A percentile compares a stretch with the other conserved stretches of the same genome.
Evolutionary conservation across 2,329 filamentous ascomycete species (phyloP).

Genomic region (Aureobasidium sp.): DNA sequence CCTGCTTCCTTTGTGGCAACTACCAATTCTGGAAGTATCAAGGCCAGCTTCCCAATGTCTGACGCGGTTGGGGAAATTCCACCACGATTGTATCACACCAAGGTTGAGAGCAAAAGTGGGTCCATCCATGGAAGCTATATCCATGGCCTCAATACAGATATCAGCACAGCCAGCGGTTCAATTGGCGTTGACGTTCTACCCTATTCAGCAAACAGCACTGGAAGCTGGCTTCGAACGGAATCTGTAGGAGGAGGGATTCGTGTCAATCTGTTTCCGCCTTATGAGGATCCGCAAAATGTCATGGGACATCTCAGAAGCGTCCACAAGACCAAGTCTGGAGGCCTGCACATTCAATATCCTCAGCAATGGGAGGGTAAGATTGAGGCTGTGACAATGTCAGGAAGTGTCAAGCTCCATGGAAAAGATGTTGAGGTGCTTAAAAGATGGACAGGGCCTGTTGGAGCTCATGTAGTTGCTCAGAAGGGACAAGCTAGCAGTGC

Average conservation of each 20-base stretch:
- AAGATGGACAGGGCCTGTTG: slow-evolving; percentile 24
- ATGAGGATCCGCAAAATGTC: slow-evolving; percentile 22
- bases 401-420: slow-evolving; percentile 33
- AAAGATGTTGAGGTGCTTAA: slow-evolving; percentile 31
- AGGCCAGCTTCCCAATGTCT: slow-evolving; percentile 26
- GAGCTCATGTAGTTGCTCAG: slow-evolving; percentile 31
- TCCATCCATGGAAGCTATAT: slow-evolving; percentile 35
- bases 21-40: slow-evolving; percentile 33
- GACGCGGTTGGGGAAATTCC: slow-evolving; percentile 26
- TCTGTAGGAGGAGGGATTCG: slow-evolving; percentile 31
- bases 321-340: slow-evolving; percentile 32
- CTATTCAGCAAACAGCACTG: slow-evolving; percentile 23
- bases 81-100: slow-evolving; percentile 36
- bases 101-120: slow-evolving; percentile 33
- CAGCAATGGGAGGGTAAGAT: slow-evolving; percentile 37
- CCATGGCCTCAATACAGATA: slow-evolving; percentile 33
- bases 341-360: slow-evolving; percentile 34
- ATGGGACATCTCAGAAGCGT: slow-evolving; percentile 28
- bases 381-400: slow-evolving; percentile 31
- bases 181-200: slow-evolving; percentile 34
- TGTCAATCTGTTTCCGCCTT: slow-evolving; percentile 29
- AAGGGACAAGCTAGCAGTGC: slow-evolving; percentile 33
- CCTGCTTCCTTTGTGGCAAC: slow-evolving; percentile 33
- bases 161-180: slow-evolving; percentile 33
- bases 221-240: slow-evolving; percentile 29